Conservation (phyloP, 257 asterid species). For the Prunella vulgaris region DNA sequence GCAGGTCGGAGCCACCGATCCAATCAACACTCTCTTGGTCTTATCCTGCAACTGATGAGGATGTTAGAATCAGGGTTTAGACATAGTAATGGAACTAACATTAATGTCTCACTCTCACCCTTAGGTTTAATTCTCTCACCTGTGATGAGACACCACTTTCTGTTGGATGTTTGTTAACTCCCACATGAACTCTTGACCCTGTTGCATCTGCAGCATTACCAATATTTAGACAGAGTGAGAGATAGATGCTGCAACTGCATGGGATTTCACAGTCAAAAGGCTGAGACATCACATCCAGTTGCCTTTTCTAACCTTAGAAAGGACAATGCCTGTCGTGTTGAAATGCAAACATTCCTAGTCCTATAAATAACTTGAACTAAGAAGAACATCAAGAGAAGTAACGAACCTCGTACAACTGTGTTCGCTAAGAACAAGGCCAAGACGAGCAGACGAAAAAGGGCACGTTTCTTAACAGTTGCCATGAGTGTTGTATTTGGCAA, state of each 20-base stretch:
- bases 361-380: not conserved
- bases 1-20: constrained; percentile 91
- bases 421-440: constrained; percentile 36
- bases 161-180: constrained; percentile 17
- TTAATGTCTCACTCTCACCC: constrained; percentile 34
- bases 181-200: constrained; percentile 45
- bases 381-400: not conserved
- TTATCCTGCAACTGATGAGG: constrained; percentile 29
- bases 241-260: not conserved
- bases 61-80: too few species aligned
- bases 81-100: not conserved
- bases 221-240: not conserved
- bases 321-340: not conserved
- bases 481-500: constrained; percentile 11
- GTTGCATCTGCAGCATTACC: constrained; percentile 31
- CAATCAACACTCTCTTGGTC: constrained; percentile 50
- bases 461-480: constrained; percentile 28
- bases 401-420: constrained; percentile 43
- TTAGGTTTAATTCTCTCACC: constrained; percentile 15
- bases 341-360: not conserved
- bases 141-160: constrained; percentile 24
- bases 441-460: constrained; percentile 31
- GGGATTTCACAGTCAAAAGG: not conserved
- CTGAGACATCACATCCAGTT: not conserved
- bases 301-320: not conserved